A percentile compares a stretch with the other conserved stretches of the same genome.
These are phyloP conservation scores for Cyclotella choctawhatcheeana DNA, from an alignment of 108 stramenopile species.

Conservation along the genomic window DNA sequence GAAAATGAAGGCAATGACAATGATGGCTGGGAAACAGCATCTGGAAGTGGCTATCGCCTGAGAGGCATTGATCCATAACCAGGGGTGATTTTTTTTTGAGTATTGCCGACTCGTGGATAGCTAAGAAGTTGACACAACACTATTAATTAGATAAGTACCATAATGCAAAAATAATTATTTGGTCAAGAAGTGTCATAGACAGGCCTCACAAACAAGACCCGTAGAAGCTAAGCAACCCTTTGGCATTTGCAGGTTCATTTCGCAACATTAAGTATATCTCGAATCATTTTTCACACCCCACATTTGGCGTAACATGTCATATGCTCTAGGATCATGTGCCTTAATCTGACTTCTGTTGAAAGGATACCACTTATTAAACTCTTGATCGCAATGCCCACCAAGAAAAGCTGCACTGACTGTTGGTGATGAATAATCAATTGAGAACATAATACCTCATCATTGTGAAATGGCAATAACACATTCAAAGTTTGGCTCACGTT, in stretches of 20 bases:
- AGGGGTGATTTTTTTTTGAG: no score
- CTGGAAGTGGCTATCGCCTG: constrained; percentile 45
- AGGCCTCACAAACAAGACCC: no score
- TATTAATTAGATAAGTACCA: no score
- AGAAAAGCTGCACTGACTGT: constrained; percentile 88
- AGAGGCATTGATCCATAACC: constrained; percentile 46
- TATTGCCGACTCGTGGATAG: no score
- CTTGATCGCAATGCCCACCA: constrained; percentile 66
- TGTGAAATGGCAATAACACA: no score
- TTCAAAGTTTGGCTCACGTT: no score
- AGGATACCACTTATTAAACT: constrained; percentile 94
- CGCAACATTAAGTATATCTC: no score
- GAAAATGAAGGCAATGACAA: constrained; percentile 43
- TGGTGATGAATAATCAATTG: no score
- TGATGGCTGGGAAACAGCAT: constrained; percentile 48
- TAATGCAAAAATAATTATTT: no score
- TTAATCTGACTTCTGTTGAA: constrained; percentile 78
- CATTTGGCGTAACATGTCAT: constrained; percentile 63
- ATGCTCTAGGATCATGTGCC: constrained; percentile 88
- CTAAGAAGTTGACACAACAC: no score
- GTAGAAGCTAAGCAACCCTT: neutral
- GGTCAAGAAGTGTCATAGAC: neutral
- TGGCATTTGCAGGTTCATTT: neutral
- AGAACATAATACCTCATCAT: no score
- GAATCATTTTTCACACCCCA: constrained; percentile 64